Conservation (phyloP, 495 filamentous ascomycete genomes). For the Lasiosphaeria hispida region DNA sequence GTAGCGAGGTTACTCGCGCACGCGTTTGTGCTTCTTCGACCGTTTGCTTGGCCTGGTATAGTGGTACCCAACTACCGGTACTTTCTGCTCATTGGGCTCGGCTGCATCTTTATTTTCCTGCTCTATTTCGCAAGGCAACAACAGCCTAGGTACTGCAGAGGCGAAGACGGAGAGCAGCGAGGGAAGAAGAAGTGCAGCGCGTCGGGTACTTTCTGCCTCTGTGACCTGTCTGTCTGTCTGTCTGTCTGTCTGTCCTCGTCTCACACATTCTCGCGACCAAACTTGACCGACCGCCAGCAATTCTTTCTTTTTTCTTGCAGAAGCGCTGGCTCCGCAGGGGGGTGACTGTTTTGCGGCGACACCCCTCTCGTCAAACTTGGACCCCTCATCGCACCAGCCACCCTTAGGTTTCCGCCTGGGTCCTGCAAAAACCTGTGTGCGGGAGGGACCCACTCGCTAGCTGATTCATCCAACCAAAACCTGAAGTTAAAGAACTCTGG, state of each 20-base stretch:
- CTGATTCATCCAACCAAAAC: constrained; percentile 46
- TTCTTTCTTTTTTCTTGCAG: constrained; percentile 9
- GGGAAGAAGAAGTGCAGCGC: background rate
- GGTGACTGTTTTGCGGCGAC: constrained; percentile 19
- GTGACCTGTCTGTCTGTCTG: background rate
- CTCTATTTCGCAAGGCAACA: background rate
- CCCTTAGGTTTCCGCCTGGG: constrained; percentile 9
- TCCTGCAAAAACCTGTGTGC: constrained; percentile 19
- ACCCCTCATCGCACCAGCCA: constrained; percentile 31
- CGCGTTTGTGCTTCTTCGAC: no score
- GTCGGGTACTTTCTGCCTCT: background rate
- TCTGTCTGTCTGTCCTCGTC: no score
- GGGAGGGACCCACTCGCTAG: constrained; percentile 25
- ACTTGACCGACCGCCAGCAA: background rate
- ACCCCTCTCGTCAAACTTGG: constrained; percentile 22
- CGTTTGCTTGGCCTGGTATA: background rate
- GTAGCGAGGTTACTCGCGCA: no score
- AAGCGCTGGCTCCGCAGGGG: constrained; percentile 18
- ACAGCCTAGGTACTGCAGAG: background rate
- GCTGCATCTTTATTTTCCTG: background rate
- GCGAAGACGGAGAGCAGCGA: background rate
- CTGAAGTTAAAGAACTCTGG: constrained; percentile 35
- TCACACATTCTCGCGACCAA: no score
- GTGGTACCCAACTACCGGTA: background rate
- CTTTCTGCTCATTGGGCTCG: constrained; percentile 4